These are phyloP conservation scores for Aspergillus udagawae DNA, from an alignment of 2,329 filamentous ascomycete species.

Conservation along the genomic window DNA sequence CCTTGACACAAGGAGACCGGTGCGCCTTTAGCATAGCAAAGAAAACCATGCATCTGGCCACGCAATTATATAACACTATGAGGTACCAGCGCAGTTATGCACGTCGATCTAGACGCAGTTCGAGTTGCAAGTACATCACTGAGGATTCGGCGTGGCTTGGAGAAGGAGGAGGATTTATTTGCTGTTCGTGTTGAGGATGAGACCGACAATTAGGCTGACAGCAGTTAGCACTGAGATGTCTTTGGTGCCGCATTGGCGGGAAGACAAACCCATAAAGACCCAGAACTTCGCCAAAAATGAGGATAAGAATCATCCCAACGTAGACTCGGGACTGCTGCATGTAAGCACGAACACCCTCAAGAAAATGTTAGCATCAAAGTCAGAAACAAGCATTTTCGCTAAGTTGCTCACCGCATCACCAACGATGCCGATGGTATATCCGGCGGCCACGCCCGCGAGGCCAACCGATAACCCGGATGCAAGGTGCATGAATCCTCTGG, in stretches of 20 bases:
- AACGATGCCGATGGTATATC: constrained; percentile 93
- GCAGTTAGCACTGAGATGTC: constrained; percentile 16
- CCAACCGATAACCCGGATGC: constrained; percentile 87
- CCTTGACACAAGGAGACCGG: not conserved
- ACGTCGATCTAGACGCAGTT: not conserved
- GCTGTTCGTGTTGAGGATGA: constrained; percentile 87
- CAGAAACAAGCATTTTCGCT: not conserved
- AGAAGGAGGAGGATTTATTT: not conserved
- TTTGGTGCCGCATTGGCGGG: not conserved
- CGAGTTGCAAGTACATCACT: constrained; percentile 11
- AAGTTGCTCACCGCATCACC: constrained; percentile 68
- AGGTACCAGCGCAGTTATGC: not conserved
- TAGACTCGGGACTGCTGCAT: constrained; percentile 96
- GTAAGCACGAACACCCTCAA: constrained; percentile 76
- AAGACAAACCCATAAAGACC: constrained; percentile 83
- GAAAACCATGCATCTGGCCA: not conserved
- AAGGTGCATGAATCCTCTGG: constrained; percentile 86
- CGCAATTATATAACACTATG: not conserved
- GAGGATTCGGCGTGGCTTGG: not conserved
- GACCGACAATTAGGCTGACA: constrained; percentile 77
- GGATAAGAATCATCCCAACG: constrained; percentile 96
- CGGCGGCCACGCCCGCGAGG: constrained; percentile 85
- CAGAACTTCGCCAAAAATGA: constrained; percentile 97
- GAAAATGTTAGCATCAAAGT: constrained; percentile 17
- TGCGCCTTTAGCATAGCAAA: not conserved